Percentiles rank a stretch among this genome's conserved stretches.
phyloP scores from a whole-genome alignment of 352 stramenopile genomes.

The Peronosclerospora sorghi region DNA sequence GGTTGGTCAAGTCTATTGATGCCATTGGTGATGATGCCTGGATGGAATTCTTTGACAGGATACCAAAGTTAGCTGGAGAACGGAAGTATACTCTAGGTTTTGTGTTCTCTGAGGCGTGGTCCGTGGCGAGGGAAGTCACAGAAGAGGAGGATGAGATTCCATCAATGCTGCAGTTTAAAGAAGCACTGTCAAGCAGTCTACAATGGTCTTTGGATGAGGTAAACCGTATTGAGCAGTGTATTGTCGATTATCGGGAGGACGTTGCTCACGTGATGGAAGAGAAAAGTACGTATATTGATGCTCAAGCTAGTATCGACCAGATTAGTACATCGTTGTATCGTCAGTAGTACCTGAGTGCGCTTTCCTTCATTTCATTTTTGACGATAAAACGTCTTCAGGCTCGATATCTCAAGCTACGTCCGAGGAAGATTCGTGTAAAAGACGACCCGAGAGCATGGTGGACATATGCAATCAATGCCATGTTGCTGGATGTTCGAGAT shows the following conservation, averaged over 20 bases:
- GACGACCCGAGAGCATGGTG: constrained; percentile 57
- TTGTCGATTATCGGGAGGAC: constrained; percentile 62
- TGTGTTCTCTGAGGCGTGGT: constrained; percentile 79
- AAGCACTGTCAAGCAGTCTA: constrained; percentile 60
- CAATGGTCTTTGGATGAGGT: constrained; percentile 64
- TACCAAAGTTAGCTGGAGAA: constrained; percentile 59
- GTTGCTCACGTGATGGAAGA: constrained; percentile 79
- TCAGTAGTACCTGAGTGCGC: constrained; percentile 60
- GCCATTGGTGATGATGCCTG: constrained; percentile 57
- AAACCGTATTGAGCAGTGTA: constrained; percentile 40
- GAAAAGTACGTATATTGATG: constrained; percentile 83
- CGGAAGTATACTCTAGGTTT: constrained; percentile 78
- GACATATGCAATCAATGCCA: constrained; percentile 60
- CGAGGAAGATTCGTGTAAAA: constrained; percentile 27
- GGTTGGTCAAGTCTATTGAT: constrained; percentile 70
- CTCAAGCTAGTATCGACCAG: constrained; percentile 55
- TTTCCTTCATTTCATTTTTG: constrained; percentile 68
- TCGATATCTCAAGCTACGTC: constrained; percentile 48
- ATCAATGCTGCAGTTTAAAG: constrained; percentile 59
- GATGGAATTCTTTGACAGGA: constrained; percentile 53
- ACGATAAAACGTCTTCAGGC: constrained; percentile 46
- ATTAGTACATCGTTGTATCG: constrained; percentile 53
- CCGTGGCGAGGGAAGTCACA: constrained; percentile 52
- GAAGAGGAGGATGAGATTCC: constrained; percentile 74
- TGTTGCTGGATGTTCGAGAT: constrained; percentile 63